Evolutionary conservation across 2,329 filamentous ascomycete genomes (phyloP), one percentile per base, ranked within the genome.

Genomic region (Botrytis fragariae): DNA sequence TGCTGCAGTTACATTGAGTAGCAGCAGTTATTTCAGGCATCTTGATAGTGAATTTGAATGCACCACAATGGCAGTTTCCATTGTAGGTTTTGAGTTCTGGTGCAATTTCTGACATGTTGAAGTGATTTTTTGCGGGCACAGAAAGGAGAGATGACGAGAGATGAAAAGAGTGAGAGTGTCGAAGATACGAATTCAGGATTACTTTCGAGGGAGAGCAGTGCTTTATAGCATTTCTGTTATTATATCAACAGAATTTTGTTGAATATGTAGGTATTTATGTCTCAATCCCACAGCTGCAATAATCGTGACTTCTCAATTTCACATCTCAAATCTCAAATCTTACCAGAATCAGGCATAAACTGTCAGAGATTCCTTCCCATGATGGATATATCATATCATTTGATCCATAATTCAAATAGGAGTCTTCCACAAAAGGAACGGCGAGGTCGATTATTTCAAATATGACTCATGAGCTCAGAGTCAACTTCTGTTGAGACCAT

Each of bases 1-100:
- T 87, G 82, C 89, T 92, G 82, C 92, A 93, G 81, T 91, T 90
- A 82, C 91, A 92, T 78, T 87, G 84, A 7, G 81, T 79, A 9
- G 85, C 85, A 7, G 84, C 81, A 77, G 87, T 88, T 74, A 92
- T 85, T 79, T 91, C 88, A 35, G 89, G 87, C 20, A 89, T 63
- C 4, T 82, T 79, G 71, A 84, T 77, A 78, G 86, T 86, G 78
- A 85, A 90, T 75, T 87, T 82, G 76, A 87, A 87, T 57, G 84
- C 83, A 9, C 83, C 84, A 79, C 88, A 90, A 79, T 89, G 87
- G 82, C 87, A 90, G 80, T 86, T 89, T 79, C 86, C 87, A 35
- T 87, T 83, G 80, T 89, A 80, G 35, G 73, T 76, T 67, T 77
- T 77, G 62, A 76, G 70, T 12, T 72, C 64, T 59, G 67, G 42